Evolutionary conservation across 164 flowering plant species (phyloP), one percentile per base, ranked within the genome.

Genomic region (Magnolia officinalis): DNA sequence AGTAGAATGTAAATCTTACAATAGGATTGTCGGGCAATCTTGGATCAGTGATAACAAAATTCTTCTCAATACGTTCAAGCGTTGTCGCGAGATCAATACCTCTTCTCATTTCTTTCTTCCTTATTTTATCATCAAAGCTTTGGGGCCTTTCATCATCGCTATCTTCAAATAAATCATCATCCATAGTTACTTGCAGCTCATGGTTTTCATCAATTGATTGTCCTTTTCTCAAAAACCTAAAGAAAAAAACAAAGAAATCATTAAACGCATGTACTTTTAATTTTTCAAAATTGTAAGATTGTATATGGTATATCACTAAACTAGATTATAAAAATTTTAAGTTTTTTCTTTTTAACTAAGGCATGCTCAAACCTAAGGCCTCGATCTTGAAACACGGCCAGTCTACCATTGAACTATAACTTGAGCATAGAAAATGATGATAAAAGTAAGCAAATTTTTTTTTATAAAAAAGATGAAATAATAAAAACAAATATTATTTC

Each of bases 1-100:
- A 21, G 24, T 20, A 37, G 18, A 24, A 45, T 19, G 50, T 29
- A 63, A 74, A 31, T 63, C 97, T 89, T 86, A 96, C 99, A 82
- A 96, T 96, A 83, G 99, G 99, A 73, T 96, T 96, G 81, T 96
- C 99, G 64, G 99, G 98, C 68, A 96, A 86, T 82, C 99, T 92
- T 1, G 99, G 99, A 86, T 96, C 99, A 72, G 99, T 96, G 52
- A 96, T 94, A 83, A 96, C 99, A 73, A 96, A 96, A 73, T 96
- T 96, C 75, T 96, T 96, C 91, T 96, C 99, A 7, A 96, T 96
- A 83, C 99, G 97, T 84, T 96, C 98, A 4, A 96, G 97, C 4
- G 99, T 96, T 0, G 99, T 96, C 1, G 99, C 99, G 10, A 96
- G 87, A 86, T 96, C 99, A 74, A 96, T 87, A 86, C 99, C 99